Evolutionary conservation across 805 yeast species (phyloP).

Genomic region (Spathaspora hagerdaliae): DNA sequence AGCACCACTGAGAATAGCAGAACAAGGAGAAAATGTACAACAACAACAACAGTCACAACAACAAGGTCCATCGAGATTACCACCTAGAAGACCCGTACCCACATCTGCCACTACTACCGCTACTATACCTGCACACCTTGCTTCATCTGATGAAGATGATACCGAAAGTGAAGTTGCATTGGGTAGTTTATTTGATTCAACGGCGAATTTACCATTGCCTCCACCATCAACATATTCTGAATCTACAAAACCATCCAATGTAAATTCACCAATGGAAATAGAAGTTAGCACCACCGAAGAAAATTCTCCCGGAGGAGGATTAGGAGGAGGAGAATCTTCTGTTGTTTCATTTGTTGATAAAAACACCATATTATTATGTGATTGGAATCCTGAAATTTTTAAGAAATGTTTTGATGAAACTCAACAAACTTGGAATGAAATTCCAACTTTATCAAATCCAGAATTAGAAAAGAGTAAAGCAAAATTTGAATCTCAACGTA

Average conservation of each 20-base stretch:
- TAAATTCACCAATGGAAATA: slow-evolving; percentile 13
- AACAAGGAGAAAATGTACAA: background rate
- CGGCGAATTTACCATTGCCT: slow-evolving; percentile 9
- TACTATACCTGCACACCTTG: background rate
- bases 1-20: background rate
- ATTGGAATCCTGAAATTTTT: slow-evolving; percentile 54
- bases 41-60: background rate
- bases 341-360: slow-evolving; percentile 18
- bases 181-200: slow-evolving; percentile 18
- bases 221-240: slow-evolving; percentile 13
- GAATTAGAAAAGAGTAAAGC: slow-evolving; percentile 50
- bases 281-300: background rate
- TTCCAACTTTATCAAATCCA: slow-evolving; percentile 40
- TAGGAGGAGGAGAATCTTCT: background rate
- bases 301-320: background rate
- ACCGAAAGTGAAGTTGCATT: slow-evolving; percentile 20
- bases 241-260: slow-evolving; percentile 16
- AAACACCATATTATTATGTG: slow-evolving; percentile 47
- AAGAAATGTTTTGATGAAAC: slow-evolving; percentile 52
- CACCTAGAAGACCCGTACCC: background rate
- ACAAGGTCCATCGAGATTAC: background rate
- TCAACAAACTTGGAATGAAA: slow-evolving; percentile 58
- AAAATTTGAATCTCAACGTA: slow-evolving; percentile 31
- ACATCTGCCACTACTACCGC: too few species aligned
- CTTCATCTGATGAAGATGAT: slow-evolving; percentile 20